phyloP scores from a whole-genome alignment of 1,284 basidiomycete genomes.

The Malassezia furfur region DNA sequence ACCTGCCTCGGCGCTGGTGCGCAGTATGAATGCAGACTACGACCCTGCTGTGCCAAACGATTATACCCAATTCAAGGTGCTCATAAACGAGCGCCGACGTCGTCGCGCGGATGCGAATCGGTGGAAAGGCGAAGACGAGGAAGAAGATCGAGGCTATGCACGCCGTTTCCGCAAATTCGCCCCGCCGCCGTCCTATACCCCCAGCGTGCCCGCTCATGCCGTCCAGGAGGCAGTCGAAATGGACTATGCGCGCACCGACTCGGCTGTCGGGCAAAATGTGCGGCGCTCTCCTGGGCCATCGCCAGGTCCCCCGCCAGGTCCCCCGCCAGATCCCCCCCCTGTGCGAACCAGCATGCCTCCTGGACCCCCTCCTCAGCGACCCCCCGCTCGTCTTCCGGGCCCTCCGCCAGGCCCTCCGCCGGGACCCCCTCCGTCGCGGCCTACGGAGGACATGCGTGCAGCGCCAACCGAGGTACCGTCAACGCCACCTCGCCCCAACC shows the following conservation, averaged over 20 bases:
- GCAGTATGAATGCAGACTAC: slow-evolving; percentile 22
- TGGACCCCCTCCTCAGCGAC: background rate
- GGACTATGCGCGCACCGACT: no score
- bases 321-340: background rate
- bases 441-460: no score
- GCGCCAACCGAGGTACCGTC: no score
- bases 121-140: slow-evolving; percentile 12
- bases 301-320: no score
- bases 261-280: no score
- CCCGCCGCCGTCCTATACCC: slow-evolving; percentile 12
- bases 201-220: no score
- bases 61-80: slow-evolving; percentile 29
- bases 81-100: slow-evolving; percentile 24
- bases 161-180: slow-evolving; percentile 11
- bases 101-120: slow-evolving; percentile 13
- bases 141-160: background rate
- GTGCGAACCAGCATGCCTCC: background rate
- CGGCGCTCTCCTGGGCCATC: no score
- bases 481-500: no score
- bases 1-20: background rate
- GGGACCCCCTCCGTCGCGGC: no score
- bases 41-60: slow-evolving; percentile 40
- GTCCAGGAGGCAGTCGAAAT: no score
- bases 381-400: background rate
- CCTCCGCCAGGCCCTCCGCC: no score